Evolutionary conservation across 1,284 basidiomycete species (phyloP), one percentile per base, ranked within the genome.

Genomic region (Cryptococcus wingfieldii): DNA sequence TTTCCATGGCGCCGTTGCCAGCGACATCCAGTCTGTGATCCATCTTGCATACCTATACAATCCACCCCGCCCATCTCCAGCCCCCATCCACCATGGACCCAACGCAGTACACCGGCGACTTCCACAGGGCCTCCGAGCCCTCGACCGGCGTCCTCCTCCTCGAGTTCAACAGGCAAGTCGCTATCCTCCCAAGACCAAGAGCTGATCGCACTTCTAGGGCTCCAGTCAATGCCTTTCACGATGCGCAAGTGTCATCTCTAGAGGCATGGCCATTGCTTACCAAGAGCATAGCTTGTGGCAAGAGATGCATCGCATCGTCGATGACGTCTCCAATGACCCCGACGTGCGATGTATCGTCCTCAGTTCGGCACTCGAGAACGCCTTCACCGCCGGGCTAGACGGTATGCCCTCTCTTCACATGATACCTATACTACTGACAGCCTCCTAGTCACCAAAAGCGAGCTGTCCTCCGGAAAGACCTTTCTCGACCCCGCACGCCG

Each of bases 351-450:
- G 79, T 1, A 80, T 89, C 14, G 87, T 93, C 0, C 76, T 93
- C 1, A 83, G 85, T 0, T 90, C 89, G 1, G 79, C 79, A 0
- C 66, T 86, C 0, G 83, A 85, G 0, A 89, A 86, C 69, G 71
- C 84, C 13, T 93, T 90, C 71, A 88, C 86, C 2, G 89, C 88
- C 1, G 90, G 90, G 0, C 75, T 94, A 2, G 90, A 93, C 70
- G 72, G 87, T 90, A 62, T 63, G 87, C 77, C 2, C 34, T 23
- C 37, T 31, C 9, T 7, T 8, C 10, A 9, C 18, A 6, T 4
- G 28, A 38, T 2, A n/a, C 13, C 4, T 7, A n/a, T 19, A 18
- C 34, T 19, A 18, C 34, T 38, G 38, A 38, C 47, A 10, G 19
- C 41, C 14, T 8, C 25, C 46, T 12, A 28, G 25, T 31, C 4